These are phyloP conservation scores for Aspergillus affinis DNA, from an alignment of 495 filamentous ascomycete genomes.

Conservation along the genomic window DNA sequence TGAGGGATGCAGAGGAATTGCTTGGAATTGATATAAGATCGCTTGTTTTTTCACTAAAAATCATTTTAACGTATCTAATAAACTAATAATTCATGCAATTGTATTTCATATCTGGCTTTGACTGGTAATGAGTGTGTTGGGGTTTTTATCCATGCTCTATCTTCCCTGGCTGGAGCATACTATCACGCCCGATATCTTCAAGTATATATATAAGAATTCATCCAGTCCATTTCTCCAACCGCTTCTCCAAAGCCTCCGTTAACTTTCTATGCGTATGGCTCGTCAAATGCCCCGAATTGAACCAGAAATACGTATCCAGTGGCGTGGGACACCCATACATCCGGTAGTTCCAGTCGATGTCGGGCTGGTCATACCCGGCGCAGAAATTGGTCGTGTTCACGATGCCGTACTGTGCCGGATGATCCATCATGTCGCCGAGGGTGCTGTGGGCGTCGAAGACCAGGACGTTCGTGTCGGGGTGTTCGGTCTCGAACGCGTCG, in stretches of 20 bases:
- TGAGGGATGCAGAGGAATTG: too few species aligned
- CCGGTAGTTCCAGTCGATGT: constrained; percentile 42
- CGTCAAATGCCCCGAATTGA: constrained; percentile 51
- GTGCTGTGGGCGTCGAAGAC: constrained; percentile 47
- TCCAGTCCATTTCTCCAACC: constrained; percentile 21
- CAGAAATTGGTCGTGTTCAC: constrained; percentile 52
- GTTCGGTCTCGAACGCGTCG: constrained; percentile 16
- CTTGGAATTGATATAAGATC: too few species aligned
- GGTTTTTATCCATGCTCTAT: too few species aligned
- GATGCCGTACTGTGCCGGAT: constrained; percentile 43
- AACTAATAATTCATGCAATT: too few species aligned
- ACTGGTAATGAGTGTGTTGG: too few species aligned
- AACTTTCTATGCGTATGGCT: constrained; percentile 43
- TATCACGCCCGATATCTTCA: too few species aligned
- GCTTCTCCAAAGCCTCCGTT: constrained; percentile 28
- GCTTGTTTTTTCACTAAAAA: too few species aligned
- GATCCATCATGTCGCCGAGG: constrained; percentile 44
- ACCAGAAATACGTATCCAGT: constrained; percentile 53
- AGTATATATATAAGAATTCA: constrained; percentile 1
- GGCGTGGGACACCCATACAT: constrained; percentile 48
- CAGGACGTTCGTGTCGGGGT: constrained; percentile 35
- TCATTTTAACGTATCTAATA: too few species aligned
- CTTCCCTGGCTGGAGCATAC: too few species aligned
- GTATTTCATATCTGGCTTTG: too few species aligned
- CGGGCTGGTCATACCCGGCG: constrained; percentile 46